Evolutionary conservation across 2,329 filamentous ascomycete genomes (phyloP), one percentile per base, ranked within the genome.

Genomic region (Tolypocladium tropicale): DNA sequence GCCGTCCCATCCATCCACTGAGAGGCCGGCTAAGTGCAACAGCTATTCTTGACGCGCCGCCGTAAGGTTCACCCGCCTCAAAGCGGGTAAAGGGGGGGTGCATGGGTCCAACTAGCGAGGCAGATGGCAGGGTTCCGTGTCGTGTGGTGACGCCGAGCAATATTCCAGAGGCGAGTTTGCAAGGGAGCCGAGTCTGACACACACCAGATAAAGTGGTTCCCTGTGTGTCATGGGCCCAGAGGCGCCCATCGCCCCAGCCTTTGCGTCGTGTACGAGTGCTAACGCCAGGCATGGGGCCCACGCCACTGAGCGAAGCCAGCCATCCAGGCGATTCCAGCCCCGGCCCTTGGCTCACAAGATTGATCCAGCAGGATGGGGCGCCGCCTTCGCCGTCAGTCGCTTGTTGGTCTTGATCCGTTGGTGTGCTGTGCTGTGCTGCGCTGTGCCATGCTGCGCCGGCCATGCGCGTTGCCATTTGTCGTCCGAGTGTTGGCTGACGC

Each of bases 61-160:
- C 58, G 61, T 62, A 72, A 69, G 65, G 63, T 68, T 72, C 63
- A 67, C 66, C 63, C 65, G 65, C 62, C 61, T 46, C 18, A 49
- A 39, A 53, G 37, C 53, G 49, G 53, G n/a, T 43, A 43, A 36
- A 37, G 49, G 30, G 36, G 52, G 62, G 60, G 30, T 33, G 62
- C 60, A 53, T 53, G 64, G 59, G 64, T 65, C 62, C n/a, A 57
- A 63, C 67, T 65, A 65, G 58, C 56, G 60, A 58, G 46, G 58
- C 67, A n/a, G n/a, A n/a, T n/a, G n/a, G n/a, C n/a, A 69, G 62
- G 67, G 68, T 68, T 68, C 62, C 53, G 62, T 60, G 25, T 62
- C 61, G 58, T 61, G 70, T 70, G 70, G 73, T 75, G 73, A 74
- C 70, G 74, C 72, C 70, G 72, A 68, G 73, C 71, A 76, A 77